A percentile compares a stretch with the other conserved stretches of the same genome.
Conservation (phyloP, 2,329 filamentous ascomycete species). For the Nannizzia gypsea region DNA sequence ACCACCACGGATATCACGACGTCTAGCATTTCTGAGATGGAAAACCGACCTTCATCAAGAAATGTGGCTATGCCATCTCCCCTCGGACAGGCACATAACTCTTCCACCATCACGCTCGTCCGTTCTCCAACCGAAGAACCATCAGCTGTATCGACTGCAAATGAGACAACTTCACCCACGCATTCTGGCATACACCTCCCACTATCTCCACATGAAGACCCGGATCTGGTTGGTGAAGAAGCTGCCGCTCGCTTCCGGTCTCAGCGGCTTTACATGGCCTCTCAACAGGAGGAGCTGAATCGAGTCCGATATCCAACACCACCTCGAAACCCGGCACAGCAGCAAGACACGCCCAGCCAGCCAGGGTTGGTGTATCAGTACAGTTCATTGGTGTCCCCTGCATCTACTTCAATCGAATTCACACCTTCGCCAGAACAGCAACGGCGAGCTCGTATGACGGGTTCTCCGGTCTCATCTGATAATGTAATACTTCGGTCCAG, state of each 20-base stretch:
- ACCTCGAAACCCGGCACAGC: background rate
- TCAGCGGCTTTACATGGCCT: slow-evolving; percentile 39
- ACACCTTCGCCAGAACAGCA: background rate
- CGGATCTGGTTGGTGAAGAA: slow-evolving; percentile 54
- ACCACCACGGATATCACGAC: slow-evolving; percentile 13
- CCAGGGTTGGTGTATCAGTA: slow-evolving; percentile 28
- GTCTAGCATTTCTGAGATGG: background rate
- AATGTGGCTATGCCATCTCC: background rate
- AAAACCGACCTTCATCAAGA: background rate
- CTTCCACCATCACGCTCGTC: slow-evolving; percentile 10
- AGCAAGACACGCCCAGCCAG: slow-evolving; percentile 4
- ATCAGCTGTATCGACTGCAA: background rate
- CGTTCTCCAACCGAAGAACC: slow-evolving; percentile 6
- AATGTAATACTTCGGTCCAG: background rate
- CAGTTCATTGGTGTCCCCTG: slow-evolving; percentile 12
- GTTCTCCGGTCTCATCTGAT: background rate
- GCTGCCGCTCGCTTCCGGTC: slow-evolving; percentile 47
- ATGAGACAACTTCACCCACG: background rate
- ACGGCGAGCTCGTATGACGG: background rate
- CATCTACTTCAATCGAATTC: background rate
- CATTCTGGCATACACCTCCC: slow-evolving; percentile 14
- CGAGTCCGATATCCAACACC: background rate
- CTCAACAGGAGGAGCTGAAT: slow-evolving; percentile 40
- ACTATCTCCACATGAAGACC: slow-evolving; percentile 51
- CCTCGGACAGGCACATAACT: slow-evolving; percentile 6